Conservation (phyloP, 148 eudicot genomes). For the Polygonum maritimum region DNA sequence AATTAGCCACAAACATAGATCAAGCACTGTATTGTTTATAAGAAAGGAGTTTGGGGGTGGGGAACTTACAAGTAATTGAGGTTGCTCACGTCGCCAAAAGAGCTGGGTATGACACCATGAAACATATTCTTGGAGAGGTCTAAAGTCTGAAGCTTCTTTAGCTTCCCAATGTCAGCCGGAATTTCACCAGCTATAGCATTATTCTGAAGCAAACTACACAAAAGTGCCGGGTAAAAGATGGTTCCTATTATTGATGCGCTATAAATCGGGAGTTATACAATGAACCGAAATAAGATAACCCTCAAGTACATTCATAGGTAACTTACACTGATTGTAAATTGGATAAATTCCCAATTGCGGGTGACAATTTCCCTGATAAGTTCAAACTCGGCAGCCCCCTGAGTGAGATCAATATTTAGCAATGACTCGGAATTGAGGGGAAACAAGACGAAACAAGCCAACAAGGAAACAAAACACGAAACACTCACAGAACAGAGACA, state of each 20-base stretch:
- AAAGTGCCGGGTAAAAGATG: not conserved
- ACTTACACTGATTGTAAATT: constrained; percentile 79
- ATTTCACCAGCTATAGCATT: constrained; percentile 67
- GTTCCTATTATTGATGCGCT: not conserved
- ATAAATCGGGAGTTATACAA: not conserved
- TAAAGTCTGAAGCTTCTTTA: constrained; percentile 71
- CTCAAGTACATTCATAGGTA: not conserved
- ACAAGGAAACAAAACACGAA: not conserved
- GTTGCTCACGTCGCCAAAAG: constrained; percentile 51
- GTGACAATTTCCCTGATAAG: constrained; percentile 72
- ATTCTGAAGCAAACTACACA: constrained; percentile 67
- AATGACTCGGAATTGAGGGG: not conserved
- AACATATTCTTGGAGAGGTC: constrained; percentile 75
- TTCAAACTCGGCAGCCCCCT: constrained; percentile 86
- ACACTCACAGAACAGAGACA: constrained; percentile 8
- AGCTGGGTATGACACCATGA: constrained; percentile 55
- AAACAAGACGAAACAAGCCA: not conserved
- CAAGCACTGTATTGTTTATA: not conserved
- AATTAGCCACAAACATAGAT: not conserved
- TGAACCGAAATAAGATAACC: not conserved
- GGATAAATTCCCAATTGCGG: constrained; percentile 72
- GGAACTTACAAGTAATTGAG: constrained; percentile 75
- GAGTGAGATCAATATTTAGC: not conserved
- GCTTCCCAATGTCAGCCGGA: constrained; percentile 55
- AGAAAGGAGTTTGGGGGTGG: not conserved